Conservation (phyloP, 805 yeast genomes). For the Starmerella floris region DNA sequence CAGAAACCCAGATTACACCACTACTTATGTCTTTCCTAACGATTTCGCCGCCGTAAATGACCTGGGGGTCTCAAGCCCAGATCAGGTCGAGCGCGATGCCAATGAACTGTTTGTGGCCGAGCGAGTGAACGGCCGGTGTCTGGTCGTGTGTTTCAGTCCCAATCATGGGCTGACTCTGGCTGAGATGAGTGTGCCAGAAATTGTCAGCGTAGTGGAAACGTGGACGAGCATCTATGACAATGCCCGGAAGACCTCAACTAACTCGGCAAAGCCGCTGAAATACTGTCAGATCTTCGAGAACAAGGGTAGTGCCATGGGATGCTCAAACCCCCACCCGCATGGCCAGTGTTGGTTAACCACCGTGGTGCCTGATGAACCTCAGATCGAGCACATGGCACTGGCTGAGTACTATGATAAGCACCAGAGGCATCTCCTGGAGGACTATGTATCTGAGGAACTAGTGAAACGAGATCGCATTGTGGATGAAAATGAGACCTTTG, state of each 20-base stretch:
- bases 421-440: constrained; percentile 43
- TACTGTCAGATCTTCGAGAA: constrained; percentile 66
- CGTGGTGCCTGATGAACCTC: constrained; percentile 52
- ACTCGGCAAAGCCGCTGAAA: constrained; percentile 27
- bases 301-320: constrained; percentile 70
- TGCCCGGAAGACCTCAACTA: constrained; percentile 21
- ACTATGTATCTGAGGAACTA: constrained; percentile 46
- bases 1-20: constrained; percentile 41
- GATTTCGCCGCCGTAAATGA: constrained; percentile 57
- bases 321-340: constrained; percentile 72
- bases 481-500: constrained; percentile 45
- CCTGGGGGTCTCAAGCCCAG: constrained; percentile 6
- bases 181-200: constrained; percentile 37
- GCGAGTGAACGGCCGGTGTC: constrained; percentile 55
- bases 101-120: constrained; percentile 36
- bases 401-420: constrained; percentile 33
- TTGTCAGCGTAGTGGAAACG: constrained; percentile 40
- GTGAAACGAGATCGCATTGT: constrained; percentile 34
- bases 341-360: constrained; percentile 72
- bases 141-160: constrained; percentile 61
- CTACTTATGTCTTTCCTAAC: constrained; percentile 50
- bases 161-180: constrained; percentile 56
- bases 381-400: constrained; percentile 42
- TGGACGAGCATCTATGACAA: constrained; percentile 45
- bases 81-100: constrained; percentile 22